A percentile compares a stretch with the other conserved stretches of the same genome.
These are phyloP conservation scores for Hygrocybe punicea DNA, from an alignment of 768 basidiomycete genomes.

Conservation along the genomic window DNA sequence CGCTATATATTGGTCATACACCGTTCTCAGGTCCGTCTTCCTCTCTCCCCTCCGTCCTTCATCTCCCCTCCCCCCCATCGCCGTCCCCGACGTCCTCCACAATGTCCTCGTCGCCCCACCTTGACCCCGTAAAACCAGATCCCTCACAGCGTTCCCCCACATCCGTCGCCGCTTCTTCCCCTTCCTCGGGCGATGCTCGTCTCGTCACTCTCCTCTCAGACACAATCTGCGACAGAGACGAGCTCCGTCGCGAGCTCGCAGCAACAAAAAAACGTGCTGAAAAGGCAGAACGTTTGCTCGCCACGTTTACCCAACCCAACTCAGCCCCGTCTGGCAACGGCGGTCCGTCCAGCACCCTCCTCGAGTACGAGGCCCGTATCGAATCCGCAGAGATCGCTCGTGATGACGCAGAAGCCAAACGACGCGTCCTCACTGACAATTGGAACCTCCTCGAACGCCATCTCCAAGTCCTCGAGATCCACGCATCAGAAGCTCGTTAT, in stretches of 20 bases:
- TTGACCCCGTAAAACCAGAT: neutral
- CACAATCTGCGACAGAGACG: constrained; percentile 51
- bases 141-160: constrained; percentile 3
- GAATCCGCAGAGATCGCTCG: constrained; percentile 49
- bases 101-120: constrained; percentile 14
- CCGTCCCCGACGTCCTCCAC: neutral
- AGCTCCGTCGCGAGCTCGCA: constrained; percentile 48
- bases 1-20: constrained; percentile 1
- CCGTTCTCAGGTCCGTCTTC: neutral
- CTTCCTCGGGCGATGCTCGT: constrained; percentile 42
- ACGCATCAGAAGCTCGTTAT: constrained; percentile 48
- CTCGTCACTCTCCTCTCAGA: constrained; percentile 57
- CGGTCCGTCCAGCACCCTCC: constrained; percentile 21
- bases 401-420: constrained; percentile 53
- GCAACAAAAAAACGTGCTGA: constrained; percentile 45
- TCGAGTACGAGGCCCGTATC: constrained; percentile 49
- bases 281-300: constrained; percentile 48
- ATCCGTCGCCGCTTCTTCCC: constrained; percentile 9
- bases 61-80: neutral
- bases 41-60: neutral
- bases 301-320: constrained; percentile 17
- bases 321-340: constrained; percentile 18
- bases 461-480: constrained; percentile 43
- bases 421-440: constrained; percentile 42
- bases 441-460: constrained; percentile 53